These are phyloP conservation scores for Lodderomyces parapsilosis DNA, from an alignment of 1,139 yeast species.

Conservation along the genomic window DNA sequence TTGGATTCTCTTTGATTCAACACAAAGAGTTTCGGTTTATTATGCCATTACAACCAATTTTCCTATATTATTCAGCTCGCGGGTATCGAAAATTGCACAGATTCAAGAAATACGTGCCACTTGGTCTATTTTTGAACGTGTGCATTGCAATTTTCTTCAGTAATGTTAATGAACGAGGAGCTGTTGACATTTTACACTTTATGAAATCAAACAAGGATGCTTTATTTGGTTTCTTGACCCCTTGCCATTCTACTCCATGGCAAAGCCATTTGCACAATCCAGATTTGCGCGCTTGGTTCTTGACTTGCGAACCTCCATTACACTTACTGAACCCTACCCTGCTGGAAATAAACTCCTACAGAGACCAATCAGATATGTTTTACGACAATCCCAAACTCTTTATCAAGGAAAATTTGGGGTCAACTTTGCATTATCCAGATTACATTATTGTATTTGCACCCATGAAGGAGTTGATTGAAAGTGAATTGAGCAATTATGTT, in stretches of 20 bases:
- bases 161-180: conserved; percentile 80
- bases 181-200: conserved; percentile 59
- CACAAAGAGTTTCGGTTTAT: conserved; percentile 93
- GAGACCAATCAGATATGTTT: conserved; percentile 85
- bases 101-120: conserved; percentile 1
- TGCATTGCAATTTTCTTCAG: conserved; percentile 55
- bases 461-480: conserved; percentile 24
- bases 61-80: conserved; percentile 14
- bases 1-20: conserved; percentile 58
- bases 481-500: conserved; percentile 37
- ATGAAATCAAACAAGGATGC: conserved; percentile 39
- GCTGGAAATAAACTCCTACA: conserved; percentile 43
- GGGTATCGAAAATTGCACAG: conserved; percentile 10
- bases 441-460: conserved; percentile 73
- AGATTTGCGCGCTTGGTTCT: conserved; percentile 58
- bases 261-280: conserved; percentile 75
- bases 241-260: conserved; percentile 98
- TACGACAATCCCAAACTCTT: conserved; percentile 64
- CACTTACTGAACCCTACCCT: conserved; percentile 24
- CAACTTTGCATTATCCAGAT: conserved; percentile 27
- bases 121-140: conserved; percentile 35
- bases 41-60: conserved; percentile 80
- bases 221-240: conserved; percentile 79
- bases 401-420: conserved; percentile 25
- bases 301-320: conserved; percentile 92